Evolutionary conservation across 192 early-diverging fungal species (phyloP).

Genomic region (Backusella parvicylindrica): DNA sequence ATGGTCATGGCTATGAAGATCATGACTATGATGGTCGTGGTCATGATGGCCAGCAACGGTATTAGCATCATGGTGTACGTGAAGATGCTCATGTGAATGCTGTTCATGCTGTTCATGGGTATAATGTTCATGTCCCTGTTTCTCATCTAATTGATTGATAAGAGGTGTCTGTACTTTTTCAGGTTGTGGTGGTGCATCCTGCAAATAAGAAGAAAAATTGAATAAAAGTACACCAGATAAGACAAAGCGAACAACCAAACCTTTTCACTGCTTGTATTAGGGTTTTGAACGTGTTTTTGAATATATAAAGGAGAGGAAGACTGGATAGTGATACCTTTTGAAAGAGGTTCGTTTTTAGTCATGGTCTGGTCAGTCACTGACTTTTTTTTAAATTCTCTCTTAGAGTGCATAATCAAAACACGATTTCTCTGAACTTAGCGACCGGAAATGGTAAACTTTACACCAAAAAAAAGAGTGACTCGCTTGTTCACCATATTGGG

Average conservation of each 20-base stretch:
- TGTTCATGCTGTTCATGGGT: constrained; percentile 4
- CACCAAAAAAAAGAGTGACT: neutral
- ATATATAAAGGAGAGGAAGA: neutral
- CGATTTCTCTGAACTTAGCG: neutral
- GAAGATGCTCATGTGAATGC: neutral
- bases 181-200: neutral
- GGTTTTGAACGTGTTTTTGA: neutral
- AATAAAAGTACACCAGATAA: neutral
- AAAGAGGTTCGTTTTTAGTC: neutral
- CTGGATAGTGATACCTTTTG: constrained; percentile 1
- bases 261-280: neutral
- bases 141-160: neutral
- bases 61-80: neutral
- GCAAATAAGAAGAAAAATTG: neutral
- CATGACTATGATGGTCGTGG: no score
- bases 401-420: neutral
- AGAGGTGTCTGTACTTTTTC: constrained; percentile 4
- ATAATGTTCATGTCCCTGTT: constrained; percentile 21
- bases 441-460: neutral
- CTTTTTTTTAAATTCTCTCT: constrained; percentile 1
- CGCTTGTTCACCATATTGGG: neutral
- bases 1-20: neutral
- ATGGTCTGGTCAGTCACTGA: neutral
- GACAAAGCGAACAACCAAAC: neutral
- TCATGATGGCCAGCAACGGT: neutral